Evolutionary conservation across 2,329 filamentous ascomycete genomes (phyloP).

Genomic region (Pseudocercospora musae): DNA sequence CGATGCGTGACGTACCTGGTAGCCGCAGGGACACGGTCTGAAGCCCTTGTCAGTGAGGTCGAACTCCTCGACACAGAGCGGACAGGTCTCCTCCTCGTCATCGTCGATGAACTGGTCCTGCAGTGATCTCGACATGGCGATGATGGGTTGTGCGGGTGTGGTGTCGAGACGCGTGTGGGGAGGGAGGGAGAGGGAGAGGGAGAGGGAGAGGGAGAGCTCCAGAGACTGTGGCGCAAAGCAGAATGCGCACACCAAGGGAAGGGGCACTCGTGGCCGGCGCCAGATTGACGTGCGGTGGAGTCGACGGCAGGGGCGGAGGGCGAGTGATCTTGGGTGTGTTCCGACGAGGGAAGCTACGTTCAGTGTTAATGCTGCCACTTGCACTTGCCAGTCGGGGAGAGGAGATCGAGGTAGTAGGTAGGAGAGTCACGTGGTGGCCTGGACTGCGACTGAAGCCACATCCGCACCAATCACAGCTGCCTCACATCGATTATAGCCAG

Average conservation of each 20-base stretch:
- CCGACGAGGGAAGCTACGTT: background rate
- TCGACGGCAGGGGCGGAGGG: background rate
- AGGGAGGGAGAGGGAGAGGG: background rate
- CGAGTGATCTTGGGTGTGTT: background rate
- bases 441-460: background rate
- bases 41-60: conserved; percentile 98
- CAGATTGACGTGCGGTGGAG: background rate
- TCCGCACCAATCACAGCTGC: background rate
- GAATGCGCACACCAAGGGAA: background rate
- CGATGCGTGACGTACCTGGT: conserved; percentile 67
- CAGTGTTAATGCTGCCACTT: background rate
- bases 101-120: conserved; percentile 55
- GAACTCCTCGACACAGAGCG: conserved; percentile 97
- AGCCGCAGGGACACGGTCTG: conserved; percentile 92
- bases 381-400: background rate
- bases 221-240: background rate
- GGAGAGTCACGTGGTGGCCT: background rate
- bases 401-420: background rate
- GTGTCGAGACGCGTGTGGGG: conserved; percentile 8
- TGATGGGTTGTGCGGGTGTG: conserved; percentile 25
- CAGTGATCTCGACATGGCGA: conserved; percentile 47
- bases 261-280: background rate
- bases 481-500: background rate
- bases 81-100: conserved; percentile 62
- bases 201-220: background rate